These are phyloP conservation scores for Meredithiella fracta DNA, from an alignment of 2,329 filamentous ascomycete genomes.

Conservation along the genomic window DNA sequence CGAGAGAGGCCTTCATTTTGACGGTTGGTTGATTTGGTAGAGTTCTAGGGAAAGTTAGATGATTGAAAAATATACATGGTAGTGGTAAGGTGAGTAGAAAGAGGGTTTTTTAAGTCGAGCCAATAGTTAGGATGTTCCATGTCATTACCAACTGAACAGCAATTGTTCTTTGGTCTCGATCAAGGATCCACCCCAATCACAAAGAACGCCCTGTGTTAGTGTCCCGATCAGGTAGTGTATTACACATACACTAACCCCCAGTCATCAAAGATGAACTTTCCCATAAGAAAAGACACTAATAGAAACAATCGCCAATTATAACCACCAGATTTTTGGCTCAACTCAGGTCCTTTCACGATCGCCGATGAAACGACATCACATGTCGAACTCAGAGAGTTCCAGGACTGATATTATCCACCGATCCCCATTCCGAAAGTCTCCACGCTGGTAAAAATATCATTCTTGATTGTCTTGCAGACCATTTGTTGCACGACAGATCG, in stretches of 20 bases:
- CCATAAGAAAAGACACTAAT: background rate
- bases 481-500: too few species aligned
- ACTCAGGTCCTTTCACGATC: too few species aligned
- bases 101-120: too few species aligned
- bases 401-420: background rate
- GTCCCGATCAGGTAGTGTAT: background rate
- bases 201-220: background rate
- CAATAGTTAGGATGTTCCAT: too few species aligned
- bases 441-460: too few species aligned
- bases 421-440: background rate
- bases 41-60: background rate
- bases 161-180: too few species aligned
- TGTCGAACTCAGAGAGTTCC: background rate
- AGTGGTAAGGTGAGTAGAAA: too few species aligned
- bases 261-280: too few species aligned
- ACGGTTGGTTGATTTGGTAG: constrained; percentile 6
- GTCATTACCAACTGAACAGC: too few species aligned
- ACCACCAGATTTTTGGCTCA: background rate
- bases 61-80: too few species aligned
- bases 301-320: background rate
- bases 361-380: background rate
- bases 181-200: too few species aligned
- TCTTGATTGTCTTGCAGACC: background rate
- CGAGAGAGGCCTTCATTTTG: constrained; percentile 35
- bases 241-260: too few species aligned